Conservation (phyloP, 1,284 basidiomycete species). For the Kalmanozyma brasiliensis region DNA sequence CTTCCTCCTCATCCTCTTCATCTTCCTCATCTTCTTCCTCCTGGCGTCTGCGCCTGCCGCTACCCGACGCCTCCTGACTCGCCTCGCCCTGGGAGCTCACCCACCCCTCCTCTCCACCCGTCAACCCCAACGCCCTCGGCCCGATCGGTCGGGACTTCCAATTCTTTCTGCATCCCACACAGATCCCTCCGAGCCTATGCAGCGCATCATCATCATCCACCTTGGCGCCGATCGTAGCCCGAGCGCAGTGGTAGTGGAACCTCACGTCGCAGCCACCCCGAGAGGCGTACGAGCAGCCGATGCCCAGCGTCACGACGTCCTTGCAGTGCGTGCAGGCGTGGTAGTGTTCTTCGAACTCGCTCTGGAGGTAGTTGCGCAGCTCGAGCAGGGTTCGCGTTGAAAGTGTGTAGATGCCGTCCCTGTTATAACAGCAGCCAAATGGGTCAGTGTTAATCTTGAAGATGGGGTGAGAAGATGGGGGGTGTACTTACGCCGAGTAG, state of each 20-base stretch:
- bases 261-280: conserved; percentile 15
- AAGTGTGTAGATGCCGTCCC: conserved; percentile 77
- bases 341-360: conserved; percentile 76
- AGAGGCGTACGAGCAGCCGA: conserved; percentile 19
- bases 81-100: conserved; percentile 14
- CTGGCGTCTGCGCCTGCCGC: conserved; percentile 20
- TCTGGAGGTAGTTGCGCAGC: conserved; percentile 78
- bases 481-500: conserved; percentile 76
- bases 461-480: conserved; percentile 2
- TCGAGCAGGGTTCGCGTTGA: conserved; percentile 80
- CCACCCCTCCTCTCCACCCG: conserved; percentile 2
- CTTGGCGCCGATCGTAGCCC: conserved; percentile 17
- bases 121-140: conserved; percentile 21
- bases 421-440: neutral
- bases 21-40: conserved; percentile 65
- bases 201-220: conserved; percentile 30
- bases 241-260: conserved; percentile 41
- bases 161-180: conserved; percentile 9
- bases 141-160: conserved; percentile 45
- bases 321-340: conserved; percentile 80
- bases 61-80: conserved; percentile 10
- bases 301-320: conserved; percentile 71
- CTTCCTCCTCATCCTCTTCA: conserved; percentile 9
- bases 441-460: no score
- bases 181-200: conserved; percentile 12